Base-by-base conservation (phyloP, 331 rosid species). In the Arachis monticola region DNA sequence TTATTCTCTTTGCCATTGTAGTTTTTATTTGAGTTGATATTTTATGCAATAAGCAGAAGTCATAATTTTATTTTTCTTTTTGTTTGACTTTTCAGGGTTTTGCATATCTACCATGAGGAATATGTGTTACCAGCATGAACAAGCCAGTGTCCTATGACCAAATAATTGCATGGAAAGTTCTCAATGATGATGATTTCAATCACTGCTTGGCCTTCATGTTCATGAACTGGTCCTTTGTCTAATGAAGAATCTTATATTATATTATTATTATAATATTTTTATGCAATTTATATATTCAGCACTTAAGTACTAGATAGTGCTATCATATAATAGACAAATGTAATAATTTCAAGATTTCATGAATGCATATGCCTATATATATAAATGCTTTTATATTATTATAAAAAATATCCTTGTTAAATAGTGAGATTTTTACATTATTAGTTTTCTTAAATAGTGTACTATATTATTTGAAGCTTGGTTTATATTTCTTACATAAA, bases 91-190 rank as follows among this genome's bases (percentile, higher is more conserved):
- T 77, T 70, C 87, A 94, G 99, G 99, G 97, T 32, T 87, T 85
- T 79, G 87, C 93, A 1, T 85, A 86, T 82, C 91, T 94, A 51
- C 99, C 96, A 0, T 87, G 82, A 10, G 97, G 99, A 40, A 80
- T 94, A 73, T 92, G 99, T 63, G 78, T 78, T 6, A 91, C 99
- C 7, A 94, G 99, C 73, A 92, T 92, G 99, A 96, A 96, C 1
- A 82, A 96, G 68, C 87, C 96, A 2, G 92, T 92, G 41, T 90
- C 99, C 0, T 94, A 92, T 47, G 99, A 94, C 52, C 97, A 87
- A 53, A 93, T 95, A 7, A 72, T 90, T 8, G 94, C 96, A 0
- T 94, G 99, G 99, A 94, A 94, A 82, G 97, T 94, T 76, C 86
- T 90, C 1, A 80, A 87, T 32, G 99, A 94, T 3, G 96, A 94